Base-by-base conservation (phyloP, 805 yeast species). In the Zygosaccharomyces rouxii region DNA sequence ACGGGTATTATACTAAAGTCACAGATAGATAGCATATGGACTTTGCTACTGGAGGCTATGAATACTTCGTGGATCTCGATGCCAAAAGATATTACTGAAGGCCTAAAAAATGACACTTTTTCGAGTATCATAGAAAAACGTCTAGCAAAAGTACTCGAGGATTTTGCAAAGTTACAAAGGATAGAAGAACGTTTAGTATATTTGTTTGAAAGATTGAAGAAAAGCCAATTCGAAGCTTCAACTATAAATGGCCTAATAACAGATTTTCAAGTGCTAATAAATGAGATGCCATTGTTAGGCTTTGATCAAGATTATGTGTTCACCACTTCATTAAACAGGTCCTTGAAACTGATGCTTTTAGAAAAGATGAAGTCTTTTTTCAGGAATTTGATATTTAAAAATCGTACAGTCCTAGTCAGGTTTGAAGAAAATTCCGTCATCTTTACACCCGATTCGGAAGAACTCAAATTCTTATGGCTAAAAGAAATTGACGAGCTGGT, bases 31-130 rank as follows among this genome's bases (percentile, higher is more conserved):
- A 46, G 56, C 0, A 58, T 82, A 2, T 63, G 71, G 41, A 46
- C 47, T 0, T 48, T 66, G 0, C 53, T 84, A 1, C 51, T 55
- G 2, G 49, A 57, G 0, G 70, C 82, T 3, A 33, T 70, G 3
- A 54, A 58, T 2, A 62, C 77, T 1, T 69, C 71, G 7, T 86
- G 95, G 95, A 73, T 68, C 0, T 67, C 72, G 10, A 57, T 84
- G 19, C 19, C 38, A 23, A 16, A 14, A n/a, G n/a, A 26, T 7
- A 29, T 10, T 5, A 21, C 18, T 9, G 31, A 30, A 10, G 14
- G 31, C 16, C 29, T 13, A 5, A 14, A 11, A 19, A 25, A 22
- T 10, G n/a, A 35, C 18, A 31, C 21, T 6, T 4, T 22, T 10
- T 23, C 38, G 16, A n/a, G 72, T 33, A 86, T 81, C 42, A 59